phyloP scores from a whole-genome alignment of 495 filamentous ascomycete genomes.

The Penicillium pancosmium region DNA sequence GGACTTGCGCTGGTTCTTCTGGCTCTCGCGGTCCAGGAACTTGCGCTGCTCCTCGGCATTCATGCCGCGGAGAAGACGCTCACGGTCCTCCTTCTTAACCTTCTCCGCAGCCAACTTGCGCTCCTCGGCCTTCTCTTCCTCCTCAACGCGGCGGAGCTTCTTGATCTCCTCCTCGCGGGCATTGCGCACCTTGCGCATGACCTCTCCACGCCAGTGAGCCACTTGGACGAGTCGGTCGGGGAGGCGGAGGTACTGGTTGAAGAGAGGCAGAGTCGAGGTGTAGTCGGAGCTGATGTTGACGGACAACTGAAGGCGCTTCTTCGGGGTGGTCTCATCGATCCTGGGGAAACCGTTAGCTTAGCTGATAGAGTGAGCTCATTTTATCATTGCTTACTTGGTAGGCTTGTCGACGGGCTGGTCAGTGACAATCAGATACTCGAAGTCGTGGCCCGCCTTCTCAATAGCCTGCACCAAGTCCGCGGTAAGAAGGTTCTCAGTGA shows the following conservation, averaged over 20 bases:
- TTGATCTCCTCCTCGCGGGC: slow-evolving; percentile 81
- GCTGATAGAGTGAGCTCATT: neutral
- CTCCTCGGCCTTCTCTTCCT: slow-evolving; percentile 96
- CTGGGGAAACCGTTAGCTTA: slow-evolving; percentile 45
- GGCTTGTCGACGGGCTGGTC: slow-evolving; percentile 94
- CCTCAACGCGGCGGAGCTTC: slow-evolving; percentile 77
- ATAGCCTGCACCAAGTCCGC: slow-evolving; percentile 82
- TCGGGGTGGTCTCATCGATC: slow-evolving; percentile 79
- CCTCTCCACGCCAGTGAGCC: slow-evolving; percentile 88
- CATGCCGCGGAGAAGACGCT: slow-evolving; percentile 76
- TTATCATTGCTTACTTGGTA: slow-evolving; percentile 62
- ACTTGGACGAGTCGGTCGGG: slow-evolving; percentile 74
- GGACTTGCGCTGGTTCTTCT: slow-evolving; percentile 74
- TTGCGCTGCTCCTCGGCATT: slow-evolving; percentile 94
- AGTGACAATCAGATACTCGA: slow-evolving; percentile 86
- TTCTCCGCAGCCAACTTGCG: slow-evolving; percentile 74
- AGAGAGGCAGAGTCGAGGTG: slow-evolving; percentile 68
- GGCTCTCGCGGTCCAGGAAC: slow-evolving; percentile 87
- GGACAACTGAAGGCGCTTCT: slow-evolving; percentile 83
- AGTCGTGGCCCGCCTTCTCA: slow-evolving; percentile 73
- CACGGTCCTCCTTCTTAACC: slow-evolving; percentile 90
- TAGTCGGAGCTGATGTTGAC: slow-evolving; percentile 66
- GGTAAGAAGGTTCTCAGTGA: slow-evolving; percentile 85
- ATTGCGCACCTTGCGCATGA: slow-evolving; percentile 76
- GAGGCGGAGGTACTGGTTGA: slow-evolving; percentile 81